Evolutionary conservation across 2,329 filamentous ascomycete genomes (phyloP).

Genomic region (Fusarium foetens): DNA sequence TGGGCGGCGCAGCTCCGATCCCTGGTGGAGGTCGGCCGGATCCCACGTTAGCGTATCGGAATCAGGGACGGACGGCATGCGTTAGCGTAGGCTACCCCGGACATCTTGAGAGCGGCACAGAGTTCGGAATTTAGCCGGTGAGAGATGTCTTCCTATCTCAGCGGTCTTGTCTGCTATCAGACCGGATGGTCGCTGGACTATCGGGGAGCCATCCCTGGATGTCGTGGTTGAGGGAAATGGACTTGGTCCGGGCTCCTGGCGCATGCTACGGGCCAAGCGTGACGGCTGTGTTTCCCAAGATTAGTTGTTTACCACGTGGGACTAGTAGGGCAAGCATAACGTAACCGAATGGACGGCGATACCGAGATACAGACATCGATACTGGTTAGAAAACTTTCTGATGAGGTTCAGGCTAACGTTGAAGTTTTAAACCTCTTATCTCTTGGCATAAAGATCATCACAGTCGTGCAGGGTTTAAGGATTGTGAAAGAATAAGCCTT

Average conservation of each 20-base stretch:
- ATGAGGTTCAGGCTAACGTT: not conserved
- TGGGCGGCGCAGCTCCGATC: not conserved
- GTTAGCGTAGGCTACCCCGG: not conserved
- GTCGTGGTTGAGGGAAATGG: not conserved
- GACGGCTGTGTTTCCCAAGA: accelerated
- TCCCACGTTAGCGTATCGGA: not conserved
- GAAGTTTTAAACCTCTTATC: not conserved
- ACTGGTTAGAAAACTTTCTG: accelerated
- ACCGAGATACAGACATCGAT: not conserved
- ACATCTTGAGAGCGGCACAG: not conserved
- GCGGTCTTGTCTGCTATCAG: not conserved
- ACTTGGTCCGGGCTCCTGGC: not conserved
- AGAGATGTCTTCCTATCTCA: not conserved
- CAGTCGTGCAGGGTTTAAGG: accelerated
- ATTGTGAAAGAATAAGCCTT: accelerated
- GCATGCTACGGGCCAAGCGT: not conserved
- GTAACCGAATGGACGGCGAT: accelerated
- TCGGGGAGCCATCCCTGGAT: too few species aligned
- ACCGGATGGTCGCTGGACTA: not conserved
- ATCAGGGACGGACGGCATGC: not conserved
- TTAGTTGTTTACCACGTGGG: accelerated
- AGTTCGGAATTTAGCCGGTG: not conserved
- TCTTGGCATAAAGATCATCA: not conserved
- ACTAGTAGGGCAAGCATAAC: not conserved
- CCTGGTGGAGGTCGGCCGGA: not conserved